Evolutionary conservation across 768 basidiomycete species (phyloP), one percentile per base, ranked within the genome.

Genomic region (Tulasnella sp.): DNA sequence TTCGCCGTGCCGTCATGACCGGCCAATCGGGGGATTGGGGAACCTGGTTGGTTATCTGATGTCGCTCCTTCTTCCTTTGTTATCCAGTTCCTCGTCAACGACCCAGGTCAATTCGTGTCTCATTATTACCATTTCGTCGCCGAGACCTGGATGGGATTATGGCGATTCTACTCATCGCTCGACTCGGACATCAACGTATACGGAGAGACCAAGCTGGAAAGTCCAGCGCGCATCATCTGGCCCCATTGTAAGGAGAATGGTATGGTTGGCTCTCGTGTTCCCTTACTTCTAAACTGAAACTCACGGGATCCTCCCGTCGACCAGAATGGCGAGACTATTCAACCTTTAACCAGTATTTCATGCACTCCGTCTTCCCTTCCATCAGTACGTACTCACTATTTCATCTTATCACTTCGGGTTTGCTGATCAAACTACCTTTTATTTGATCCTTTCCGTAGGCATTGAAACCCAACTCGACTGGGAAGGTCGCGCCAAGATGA

Each of bases 121-220:
- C 94, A 95, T 83, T 95, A 94, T 83, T 95, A 95, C 84, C 94
- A 95, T 84, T 91, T 93, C 79, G 92, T 91, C 42, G 94, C 92
- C 0, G 94, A 96, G 82, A 89, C 93, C 70, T 85, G 93, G 77
- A 85, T 95, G 42, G 94, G 93, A 42, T 84, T 88, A 3, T 93
- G 92, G 88, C 88, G 92, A 1, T 88, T 93, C 81, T 93, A 81
- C 77, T 72, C 83, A 5, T 78, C 81, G 3, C 80, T 83, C 57
- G 83, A 83, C 57, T 57, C 79, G 32, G 79, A 82, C 32, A 83
- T 84, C 72, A 77, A 81, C 4, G 80, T 84, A 70, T 61, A 77
- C 77, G 82, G 84, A 44, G 79, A 83, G 77, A 87, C 90, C 0
- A 77, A 74, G 0, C 77, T 84, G 20, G 90, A 92, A 0, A 86